phyloP scores from a whole-genome alignment of 2,329 filamentous ascomycete genomes.

The Hymenoscyphus infarciens region DNA sequence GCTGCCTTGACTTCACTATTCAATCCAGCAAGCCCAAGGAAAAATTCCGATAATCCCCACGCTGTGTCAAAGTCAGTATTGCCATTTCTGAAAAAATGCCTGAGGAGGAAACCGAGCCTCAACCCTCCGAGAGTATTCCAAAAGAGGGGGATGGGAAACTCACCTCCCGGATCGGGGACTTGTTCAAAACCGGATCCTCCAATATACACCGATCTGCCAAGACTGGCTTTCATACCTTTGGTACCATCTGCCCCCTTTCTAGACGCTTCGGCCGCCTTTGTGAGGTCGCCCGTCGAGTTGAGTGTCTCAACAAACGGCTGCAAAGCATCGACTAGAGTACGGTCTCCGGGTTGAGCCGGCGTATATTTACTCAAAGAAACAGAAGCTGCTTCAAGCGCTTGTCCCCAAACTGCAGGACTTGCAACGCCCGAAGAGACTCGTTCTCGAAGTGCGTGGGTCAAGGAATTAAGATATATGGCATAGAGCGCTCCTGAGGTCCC shows the following conservation, averaged over 20 bases:
- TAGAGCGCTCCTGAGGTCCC: conserved; percentile 74
- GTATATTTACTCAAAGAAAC: conserved; percentile 77
- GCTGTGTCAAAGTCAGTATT: conserved; percentile 35
- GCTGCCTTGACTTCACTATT: conserved; percentile 20
- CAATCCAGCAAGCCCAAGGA: conserved; percentile 66
- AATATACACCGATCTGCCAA: conserved; percentile 81
- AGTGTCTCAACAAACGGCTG: conserved; percentile 81
- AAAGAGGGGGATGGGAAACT: no score
- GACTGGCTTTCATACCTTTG: conserved; percentile 85
- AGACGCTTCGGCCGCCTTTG: conserved; percentile 70
- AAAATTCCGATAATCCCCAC: conserved; percentile 72
- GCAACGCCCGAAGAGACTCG: conserved; percentile 34
- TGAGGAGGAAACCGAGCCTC: no score
- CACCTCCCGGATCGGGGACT: conserved; percentile 67
- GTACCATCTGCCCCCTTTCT: conserved; percentile 75
- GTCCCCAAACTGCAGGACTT: conserved; percentile 50
- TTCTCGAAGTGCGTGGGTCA: conserved; percentile 48
- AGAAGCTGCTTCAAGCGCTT: conserved; percentile 67
- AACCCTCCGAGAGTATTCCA: no score
- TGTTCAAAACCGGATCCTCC: conserved; percentile 70
- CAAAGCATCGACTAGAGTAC: conserved; percentile 86
- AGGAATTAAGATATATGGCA: conserved; percentile 70
- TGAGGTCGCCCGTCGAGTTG: conserved; percentile 59
- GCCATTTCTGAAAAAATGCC: no score
- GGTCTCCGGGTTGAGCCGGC: conserved; percentile 81